Conservation (phyloP, 768 basidiomycete species). For the Rhodocollybia butyracea region DNA sequence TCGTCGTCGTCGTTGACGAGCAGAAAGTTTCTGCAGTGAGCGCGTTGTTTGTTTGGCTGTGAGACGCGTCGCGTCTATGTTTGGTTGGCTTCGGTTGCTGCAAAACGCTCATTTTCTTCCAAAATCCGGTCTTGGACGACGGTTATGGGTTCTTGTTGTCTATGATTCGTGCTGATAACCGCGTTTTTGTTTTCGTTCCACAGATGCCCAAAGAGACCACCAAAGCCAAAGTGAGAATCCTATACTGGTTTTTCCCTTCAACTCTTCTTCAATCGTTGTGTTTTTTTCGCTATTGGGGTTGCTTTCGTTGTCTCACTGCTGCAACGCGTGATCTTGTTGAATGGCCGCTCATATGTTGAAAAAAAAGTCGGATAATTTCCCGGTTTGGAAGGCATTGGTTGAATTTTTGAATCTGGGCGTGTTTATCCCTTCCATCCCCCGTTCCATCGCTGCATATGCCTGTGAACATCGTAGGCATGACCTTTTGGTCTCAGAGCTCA, state of each 20-base stretch:
- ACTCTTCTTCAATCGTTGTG: slow-evolving; percentile 7
- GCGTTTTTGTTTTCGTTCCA: slow-evolving; percentile 26
- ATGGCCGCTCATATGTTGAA: slow-evolving; percentile 3
- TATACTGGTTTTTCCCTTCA: slow-evolving; percentile 14
- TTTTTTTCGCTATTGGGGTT: background rate
- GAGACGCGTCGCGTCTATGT: slow-evolving; percentile 32
- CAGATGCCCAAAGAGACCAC: slow-evolving; percentile 62
- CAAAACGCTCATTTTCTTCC: slow-evolving; percentile 11
- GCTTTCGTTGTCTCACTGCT: too few species aligned
- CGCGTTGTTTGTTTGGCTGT: slow-evolving; percentile 33
- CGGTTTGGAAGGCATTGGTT: slow-evolving; percentile 7
- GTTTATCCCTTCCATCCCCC: background rate
- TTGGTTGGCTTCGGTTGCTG: slow-evolving; percentile 18
- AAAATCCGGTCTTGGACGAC: slow-evolving; percentile 8
- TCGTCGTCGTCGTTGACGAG: slow-evolving; percentile 24
- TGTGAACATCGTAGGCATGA: background rate
- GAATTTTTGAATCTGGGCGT: background rate
- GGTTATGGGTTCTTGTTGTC: slow-evolving; percentile 26
- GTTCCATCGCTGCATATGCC: background rate
- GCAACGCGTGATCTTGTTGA: slow-evolving; percentile 7
- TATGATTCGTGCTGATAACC: slow-evolving; percentile 16
- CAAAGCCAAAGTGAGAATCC: slow-evolving; percentile 49
- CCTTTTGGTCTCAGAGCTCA: background rate
- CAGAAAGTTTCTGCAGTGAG: background rate
- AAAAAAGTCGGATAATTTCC: slow-evolving; percentile 5